These are phyloP conservation scores for Thyridium curvatum DNA, from an alignment of 2,329 filamentous ascomycete genomes.

Conservation along the genomic window DNA sequence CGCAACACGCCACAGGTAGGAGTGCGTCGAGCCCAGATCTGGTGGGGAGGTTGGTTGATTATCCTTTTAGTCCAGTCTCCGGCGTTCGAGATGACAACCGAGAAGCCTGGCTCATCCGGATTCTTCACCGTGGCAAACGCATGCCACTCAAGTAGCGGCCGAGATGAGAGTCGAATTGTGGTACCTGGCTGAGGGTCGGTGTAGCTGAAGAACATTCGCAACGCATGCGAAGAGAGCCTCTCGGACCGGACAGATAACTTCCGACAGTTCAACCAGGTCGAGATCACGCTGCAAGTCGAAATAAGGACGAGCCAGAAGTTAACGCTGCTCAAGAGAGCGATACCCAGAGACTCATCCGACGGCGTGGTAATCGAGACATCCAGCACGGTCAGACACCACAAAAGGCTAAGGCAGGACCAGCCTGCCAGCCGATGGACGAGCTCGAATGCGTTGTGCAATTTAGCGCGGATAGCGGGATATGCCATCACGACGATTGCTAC, in stretches of 20 bases:
- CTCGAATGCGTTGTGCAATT: constrained; percentile 64
- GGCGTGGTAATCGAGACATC: constrained; percentile 15
- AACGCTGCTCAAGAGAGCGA: constrained; percentile 23
- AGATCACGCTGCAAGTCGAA: constrained; percentile 47
- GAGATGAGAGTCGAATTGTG: constrained; percentile 43
- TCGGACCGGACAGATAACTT: constrained; percentile 49
- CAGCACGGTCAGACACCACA: constrained; percentile 31
- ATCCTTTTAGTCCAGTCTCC: constrained; percentile 67
- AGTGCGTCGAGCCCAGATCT: constrained; percentile 63
- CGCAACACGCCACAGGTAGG: constrained; percentile 63
- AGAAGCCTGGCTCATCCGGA: constrained; percentile 8
- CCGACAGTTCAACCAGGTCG: constrained; percentile 56
- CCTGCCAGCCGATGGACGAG: constrained; percentile 64
- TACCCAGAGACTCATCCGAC: constrained; percentile 2
- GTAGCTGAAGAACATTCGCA: constrained; percentile 51
- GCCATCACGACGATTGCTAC: constrained; percentile 57
- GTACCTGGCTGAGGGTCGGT: constrained; percentile 37
- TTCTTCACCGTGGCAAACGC: constrained; percentile 57
- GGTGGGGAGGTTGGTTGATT: constrained; percentile 54
- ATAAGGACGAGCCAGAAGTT: constrained; percentile 51
- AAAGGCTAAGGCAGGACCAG: constrained; percentile 51
- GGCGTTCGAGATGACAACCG: constrained; percentile 61
- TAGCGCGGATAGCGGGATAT: constrained; percentile 56
- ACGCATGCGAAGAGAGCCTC: constrained; percentile 52
- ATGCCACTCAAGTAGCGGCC: constrained; percentile 54